phyloP scores from a whole-genome alignment of 2,329 filamentous ascomycete genomes.

The Bretziella fagacearum region DNA sequence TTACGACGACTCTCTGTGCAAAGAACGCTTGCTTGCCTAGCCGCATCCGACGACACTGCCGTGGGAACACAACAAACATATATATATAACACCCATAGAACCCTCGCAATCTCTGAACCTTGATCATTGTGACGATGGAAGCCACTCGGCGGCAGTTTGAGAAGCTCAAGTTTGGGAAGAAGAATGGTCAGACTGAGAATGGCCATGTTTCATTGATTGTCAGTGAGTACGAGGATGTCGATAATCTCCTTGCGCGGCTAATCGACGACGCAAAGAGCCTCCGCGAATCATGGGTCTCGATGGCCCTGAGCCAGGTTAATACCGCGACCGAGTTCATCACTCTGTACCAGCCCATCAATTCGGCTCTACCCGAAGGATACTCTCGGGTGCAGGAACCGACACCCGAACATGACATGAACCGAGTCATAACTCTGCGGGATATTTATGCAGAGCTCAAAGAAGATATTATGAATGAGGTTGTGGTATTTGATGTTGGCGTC shows the following conservation, averaged over 20 bases:
- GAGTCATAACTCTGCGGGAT: conserved; percentile 46
- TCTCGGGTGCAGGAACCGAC: conserved; percentile 27
- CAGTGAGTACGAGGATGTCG: conserved; percentile 65
- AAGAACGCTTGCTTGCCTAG: too few relatives aligned
- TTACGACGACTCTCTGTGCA: too few relatives aligned
- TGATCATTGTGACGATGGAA: conserved; percentile 36
- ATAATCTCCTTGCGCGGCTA: conserved; percentile 58
- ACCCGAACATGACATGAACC: conserved; percentile 42
- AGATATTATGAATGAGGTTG: conserved; percentile 56
- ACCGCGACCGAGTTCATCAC: conserved; percentile 51
- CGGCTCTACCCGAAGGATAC: conserved; percentile 36
- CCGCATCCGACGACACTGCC: not conserved
- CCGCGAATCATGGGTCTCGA: conserved; percentile 61
- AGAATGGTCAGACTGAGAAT: conserved; percentile 53
- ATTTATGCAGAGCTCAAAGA: conserved; percentile 53
- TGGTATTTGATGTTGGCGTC: conserved; percentile 51
- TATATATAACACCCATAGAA: too few relatives aligned
- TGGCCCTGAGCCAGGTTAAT: conserved; percentile 51
- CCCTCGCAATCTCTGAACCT: not conserved
- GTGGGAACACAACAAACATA: too few relatives aligned
- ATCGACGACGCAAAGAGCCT: conserved; percentile 59
- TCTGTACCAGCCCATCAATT: conserved; percentile 62
- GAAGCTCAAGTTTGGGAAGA: conserved; percentile 37
- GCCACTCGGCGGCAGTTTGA: conserved; percentile 60
- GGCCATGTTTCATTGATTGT: conserved; percentile 58